Evolutionary conservation across 2,329 filamentous ascomycete genomes (phyloP).

Genomic region (Sclerotinia subarctica): DNA sequence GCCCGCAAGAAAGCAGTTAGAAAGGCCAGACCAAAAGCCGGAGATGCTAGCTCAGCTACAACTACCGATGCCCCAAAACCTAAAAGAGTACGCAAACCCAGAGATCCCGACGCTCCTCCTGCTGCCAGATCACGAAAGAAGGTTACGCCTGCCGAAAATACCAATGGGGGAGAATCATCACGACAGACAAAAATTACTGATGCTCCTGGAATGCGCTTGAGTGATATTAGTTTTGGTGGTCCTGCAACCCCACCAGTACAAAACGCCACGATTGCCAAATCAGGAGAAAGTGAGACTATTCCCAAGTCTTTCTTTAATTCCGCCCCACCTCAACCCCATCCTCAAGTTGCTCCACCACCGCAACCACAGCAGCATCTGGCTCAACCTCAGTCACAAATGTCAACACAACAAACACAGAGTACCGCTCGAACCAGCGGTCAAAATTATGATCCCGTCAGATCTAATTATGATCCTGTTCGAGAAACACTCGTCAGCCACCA

Average conservation of each 20-base stretch:
- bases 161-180: conserved; percentile 16
- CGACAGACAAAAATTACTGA: conserved; percentile 16
- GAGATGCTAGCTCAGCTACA: conserved; percentile 39
- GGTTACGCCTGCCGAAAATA: conserved; percentile 39
- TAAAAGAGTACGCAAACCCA: conserved; percentile 54
- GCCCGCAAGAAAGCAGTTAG: conserved; percentile 60
- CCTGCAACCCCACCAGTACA: conserved; percentile 22
- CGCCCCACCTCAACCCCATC: conserved; percentile 24
- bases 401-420: conserved; percentile 40
- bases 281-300: conserved; percentile 43
- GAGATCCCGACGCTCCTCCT: conserved; percentile 56
- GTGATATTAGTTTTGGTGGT: conserved; percentile 23
- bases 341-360: conserved; percentile 13
- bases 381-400: conserved; percentile 26
- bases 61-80: conserved; percentile 45
- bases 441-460: conserved; percentile 85
- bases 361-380: conserved; percentile 7
- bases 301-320: conserved; percentile 34
- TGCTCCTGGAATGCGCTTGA: conserved; percentile 8
- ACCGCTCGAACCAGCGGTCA: conserved; percentile 67
- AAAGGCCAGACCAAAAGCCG: conserved; percentile 55
- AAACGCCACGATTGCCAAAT: conserved; percentile 32
- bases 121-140: conserved; percentile 55
- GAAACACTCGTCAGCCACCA: conserved; percentile 53
- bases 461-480: conserved; percentile 63